A percentile compares a stretch with the other conserved stretches of the same genome.
Conservation (phyloP, 1,284 basidiomycete species). For the Leccinum griseonigrum region DNA sequence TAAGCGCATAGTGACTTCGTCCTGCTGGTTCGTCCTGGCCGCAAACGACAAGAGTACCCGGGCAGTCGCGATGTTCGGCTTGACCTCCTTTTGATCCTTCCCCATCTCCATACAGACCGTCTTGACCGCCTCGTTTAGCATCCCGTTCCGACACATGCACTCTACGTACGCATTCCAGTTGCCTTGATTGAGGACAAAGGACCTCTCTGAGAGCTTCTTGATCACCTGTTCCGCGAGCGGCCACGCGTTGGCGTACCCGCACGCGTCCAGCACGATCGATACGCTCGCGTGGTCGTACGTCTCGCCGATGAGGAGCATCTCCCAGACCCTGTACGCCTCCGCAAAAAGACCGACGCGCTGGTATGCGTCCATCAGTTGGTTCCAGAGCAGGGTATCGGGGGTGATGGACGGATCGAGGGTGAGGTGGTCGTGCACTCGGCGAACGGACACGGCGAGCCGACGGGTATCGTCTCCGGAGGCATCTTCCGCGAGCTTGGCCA, state of each 20-base stretch:
- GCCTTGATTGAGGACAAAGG: slow-evolving; percentile 53
- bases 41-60: slow-evolving; percentile 57
- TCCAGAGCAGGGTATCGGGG: slow-evolving; percentile 78
- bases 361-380: slow-evolving; percentile 90
- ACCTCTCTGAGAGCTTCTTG: slow-evolving; percentile 46
- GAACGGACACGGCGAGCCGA: slow-evolving; percentile 48
- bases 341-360: slow-evolving; percentile 68
- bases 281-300: slow-evolving; percentile 65
- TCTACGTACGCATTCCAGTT: slow-evolving; percentile 87
- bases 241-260: slow-evolving; percentile 58
- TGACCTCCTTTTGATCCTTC: slow-evolving; percentile 37
- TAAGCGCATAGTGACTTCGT: slow-evolving; percentile 48
- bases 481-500: slow-evolving; percentile 45
- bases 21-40: slow-evolving; percentile 39
- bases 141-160: slow-evolving; percentile 74
- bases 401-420: slow-evolving; percentile 74
- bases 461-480: slow-evolving; percentile 26
- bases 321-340: slow-evolving; percentile 81
- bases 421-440: slow-evolving; percentile 76
- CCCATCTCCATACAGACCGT: slow-evolving; percentile 68
- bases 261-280: slow-evolving; percentile 83
- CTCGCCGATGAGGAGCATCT: slow-evolving; percentile 62
- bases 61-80: slow-evolving; percentile 48
- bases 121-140: slow-evolving; percentile 67
- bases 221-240: slow-evolving; percentile 54